Conservation (phyloP, 768 basidiomycete species). For the Serendipita indica region DNA sequence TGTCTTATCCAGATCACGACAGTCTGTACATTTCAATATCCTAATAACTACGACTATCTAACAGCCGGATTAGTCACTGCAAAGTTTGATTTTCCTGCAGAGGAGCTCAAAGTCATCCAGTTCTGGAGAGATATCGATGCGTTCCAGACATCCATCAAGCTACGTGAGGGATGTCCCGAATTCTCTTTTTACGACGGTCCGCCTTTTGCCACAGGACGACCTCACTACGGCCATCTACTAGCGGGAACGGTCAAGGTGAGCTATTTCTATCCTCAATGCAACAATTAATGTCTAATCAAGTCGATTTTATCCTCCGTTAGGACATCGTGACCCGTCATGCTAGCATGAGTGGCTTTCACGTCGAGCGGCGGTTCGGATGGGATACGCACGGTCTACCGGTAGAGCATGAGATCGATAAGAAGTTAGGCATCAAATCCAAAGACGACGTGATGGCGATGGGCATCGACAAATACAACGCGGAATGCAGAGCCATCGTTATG, state of each 20-base stretch:
- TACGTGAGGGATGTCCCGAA: conserved; percentile 79
- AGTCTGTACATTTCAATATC: conserved; percentile 31
- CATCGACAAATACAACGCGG: conserved; percentile 93
- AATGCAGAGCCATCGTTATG: conserved; percentile 96
- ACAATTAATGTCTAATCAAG: too few relatives aligned
- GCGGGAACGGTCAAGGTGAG: conserved; percentile 86
- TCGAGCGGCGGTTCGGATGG: conserved; percentile 92
- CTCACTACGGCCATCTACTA: conserved; percentile 89
- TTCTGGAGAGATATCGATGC: conserved; percentile 98
- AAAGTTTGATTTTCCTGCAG: conserved; percentile 69
- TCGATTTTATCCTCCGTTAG: too few relatives aligned
- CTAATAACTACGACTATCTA: background rate
- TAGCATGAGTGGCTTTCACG: conserved; percentile 82
- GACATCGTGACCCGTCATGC: conserved; percentile 97
- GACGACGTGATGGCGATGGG: conserved; percentile 92
- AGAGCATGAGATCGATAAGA: conserved; percentile 99
- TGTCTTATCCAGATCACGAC: conserved; percentile 60
- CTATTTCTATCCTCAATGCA: too few relatives aligned
- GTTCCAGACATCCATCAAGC: conserved; percentile 84
- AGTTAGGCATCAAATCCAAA: conserved; percentile 77
- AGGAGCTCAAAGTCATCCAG: conserved; percentile 77
- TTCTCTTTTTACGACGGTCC: conserved; percentile 96
- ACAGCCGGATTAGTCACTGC: conserved; percentile 39
- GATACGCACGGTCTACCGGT: conserved; percentile 98
- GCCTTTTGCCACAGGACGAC: conserved; percentile 91